A percentile compares a stretch with the other conserved stretches of the same genome.
These are phyloP conservation scores for Termitomyces sp. DNA, from an alignment of 768 basidiomycete genomes.

Conservation along the genomic window DNA sequence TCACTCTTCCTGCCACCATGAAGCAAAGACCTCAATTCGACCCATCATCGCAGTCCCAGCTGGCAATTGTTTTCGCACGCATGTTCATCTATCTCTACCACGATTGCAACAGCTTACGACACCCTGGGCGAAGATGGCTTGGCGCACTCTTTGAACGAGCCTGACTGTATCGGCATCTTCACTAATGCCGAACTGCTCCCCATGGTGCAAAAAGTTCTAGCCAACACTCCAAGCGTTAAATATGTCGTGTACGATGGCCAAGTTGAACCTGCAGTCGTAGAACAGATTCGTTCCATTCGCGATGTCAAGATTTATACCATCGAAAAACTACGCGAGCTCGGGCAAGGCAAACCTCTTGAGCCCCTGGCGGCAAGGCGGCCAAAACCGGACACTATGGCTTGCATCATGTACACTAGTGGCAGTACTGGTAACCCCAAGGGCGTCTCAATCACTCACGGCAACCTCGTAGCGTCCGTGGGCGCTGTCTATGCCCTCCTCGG, in stretches of 20 bases:
- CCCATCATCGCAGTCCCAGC: slow-evolving; percentile 45
- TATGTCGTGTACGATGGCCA: slow-evolving; percentile 85
- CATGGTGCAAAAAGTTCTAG: slow-evolving; percentile 66
- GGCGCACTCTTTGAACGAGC: slow-evolving; percentile 81
- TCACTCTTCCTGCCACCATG: background rate
- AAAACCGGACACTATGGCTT: slow-evolving; percentile 35
- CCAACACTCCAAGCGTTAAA: slow-evolving; percentile 69
- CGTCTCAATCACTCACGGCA: slow-evolving; percentile 82
- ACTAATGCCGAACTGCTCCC: slow-evolving; percentile 90
- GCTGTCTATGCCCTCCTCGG: slow-evolving; percentile 70
- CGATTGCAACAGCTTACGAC: slow-evolving; percentile 94
- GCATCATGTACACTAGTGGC: slow-evolving; percentile 75
- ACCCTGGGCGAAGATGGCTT: slow-evolving; percentile 89
- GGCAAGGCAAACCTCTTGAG: slow-evolving; percentile 49
- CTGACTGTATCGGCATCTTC: slow-evolving; percentile 78
- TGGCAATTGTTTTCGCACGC: slow-evolving; percentile 89
- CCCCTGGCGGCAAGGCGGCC: slow-evolving; percentile 42
- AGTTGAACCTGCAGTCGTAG: slow-evolving; percentile 43
- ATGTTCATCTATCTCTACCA: slow-evolving; percentile 69
- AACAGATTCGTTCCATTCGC: slow-evolving; percentile 49
- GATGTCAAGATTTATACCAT: slow-evolving; percentile 60
- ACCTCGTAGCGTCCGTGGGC: slow-evolving; percentile 83
- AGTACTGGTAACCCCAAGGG: slow-evolving; percentile 94
- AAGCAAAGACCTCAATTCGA: slow-evolving; percentile 2
- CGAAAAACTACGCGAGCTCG: slow-evolving; percentile 67